A percentile compares a stretch with the other conserved stretches of the same genome.
These are phyloP conservation scores for Closterium sp. DNA, from an alignment of 139 green algal genomes.

Conservation along the genomic window DNA sequence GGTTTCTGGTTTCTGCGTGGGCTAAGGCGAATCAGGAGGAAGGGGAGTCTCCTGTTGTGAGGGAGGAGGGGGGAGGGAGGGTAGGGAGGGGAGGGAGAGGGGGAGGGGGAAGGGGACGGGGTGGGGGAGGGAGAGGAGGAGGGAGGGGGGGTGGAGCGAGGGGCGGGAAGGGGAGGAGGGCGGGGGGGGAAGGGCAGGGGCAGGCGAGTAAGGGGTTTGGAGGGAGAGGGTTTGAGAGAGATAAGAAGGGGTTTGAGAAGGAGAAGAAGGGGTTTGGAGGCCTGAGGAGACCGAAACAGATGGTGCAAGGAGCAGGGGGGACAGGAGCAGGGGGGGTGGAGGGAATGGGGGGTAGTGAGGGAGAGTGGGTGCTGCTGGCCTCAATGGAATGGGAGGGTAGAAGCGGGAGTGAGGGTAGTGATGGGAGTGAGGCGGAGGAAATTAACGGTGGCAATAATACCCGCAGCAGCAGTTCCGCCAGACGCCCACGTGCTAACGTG, in stretches of 20 bases:
- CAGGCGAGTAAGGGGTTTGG: not conserved
- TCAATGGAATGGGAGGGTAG: not conserved
- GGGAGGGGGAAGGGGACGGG: not conserved
- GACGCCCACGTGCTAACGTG: not conserved
- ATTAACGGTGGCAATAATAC: no score
- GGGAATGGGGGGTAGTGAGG: not conserved
- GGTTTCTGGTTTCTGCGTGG: not conserved
- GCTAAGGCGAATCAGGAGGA: not conserved
- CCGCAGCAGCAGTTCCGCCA: not conserved
- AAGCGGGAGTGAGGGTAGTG: not conserved
- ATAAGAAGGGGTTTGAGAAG: not conserved
- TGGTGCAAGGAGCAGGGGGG: not conserved
- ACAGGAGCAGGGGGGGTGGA: not conserved
- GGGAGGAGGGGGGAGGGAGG: not conserved
- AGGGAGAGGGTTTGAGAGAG: not conserved
- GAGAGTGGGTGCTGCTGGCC: not conserved
- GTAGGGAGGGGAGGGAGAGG: no score
- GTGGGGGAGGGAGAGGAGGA: not conserved
- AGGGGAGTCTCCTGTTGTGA: not conserved
- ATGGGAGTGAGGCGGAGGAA: no score
- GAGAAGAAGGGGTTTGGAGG: not conserved
- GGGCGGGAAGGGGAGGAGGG: not conserved
- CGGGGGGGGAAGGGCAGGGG: not conserved
- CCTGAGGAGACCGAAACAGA: not conserved
- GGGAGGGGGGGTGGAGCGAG: not conserved